Evolutionary conservation across 257 asterid genomes (phyloP).

Genomic region (Solanum sejunctum): DNA sequence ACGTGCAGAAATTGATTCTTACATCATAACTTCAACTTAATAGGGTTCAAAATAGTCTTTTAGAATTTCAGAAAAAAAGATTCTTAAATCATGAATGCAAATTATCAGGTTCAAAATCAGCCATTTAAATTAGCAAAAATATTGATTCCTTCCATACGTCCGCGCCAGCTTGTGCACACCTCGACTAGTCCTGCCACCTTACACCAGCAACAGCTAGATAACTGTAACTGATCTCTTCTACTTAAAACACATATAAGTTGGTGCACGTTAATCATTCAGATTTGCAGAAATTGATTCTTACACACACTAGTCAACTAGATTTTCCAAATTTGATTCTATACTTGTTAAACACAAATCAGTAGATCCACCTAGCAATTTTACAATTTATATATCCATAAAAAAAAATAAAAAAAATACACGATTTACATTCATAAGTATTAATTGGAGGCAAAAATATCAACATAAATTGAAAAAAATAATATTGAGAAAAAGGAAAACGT

Average conservation of each 20-base stretch:
- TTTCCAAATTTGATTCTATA: neutral
- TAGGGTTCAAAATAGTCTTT: neutral
- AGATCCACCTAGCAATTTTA: neutral
- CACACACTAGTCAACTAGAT: too few species aligned
- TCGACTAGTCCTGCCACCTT: neutral
- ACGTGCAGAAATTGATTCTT: neutral
- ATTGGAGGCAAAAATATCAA: neutral
- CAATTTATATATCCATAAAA: neutral
- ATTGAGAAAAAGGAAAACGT: neutral
- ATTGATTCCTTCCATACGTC: neutral
- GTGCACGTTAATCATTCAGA: too few species aligned
- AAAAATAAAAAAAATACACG: neutral
- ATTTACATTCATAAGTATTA: neutral
- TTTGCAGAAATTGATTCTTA: too few species aligned
- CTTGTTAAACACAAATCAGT: neutral
- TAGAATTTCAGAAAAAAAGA: neutral
- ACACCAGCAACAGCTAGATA: too few species aligned
- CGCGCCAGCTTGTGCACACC: neutral
- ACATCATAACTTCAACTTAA: neutral
- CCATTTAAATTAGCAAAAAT: neutral
- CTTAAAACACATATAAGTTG: neutral
- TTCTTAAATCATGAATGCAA: neutral
- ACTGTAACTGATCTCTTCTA: neutral
- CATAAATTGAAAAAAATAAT: neutral
- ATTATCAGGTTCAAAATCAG: neutral